These are phyloP conservation scores for Talaromyces albobiverticillius DNA, from an alignment of 2,329 filamentous ascomycete species.

Conservation along the genomic window DNA sequence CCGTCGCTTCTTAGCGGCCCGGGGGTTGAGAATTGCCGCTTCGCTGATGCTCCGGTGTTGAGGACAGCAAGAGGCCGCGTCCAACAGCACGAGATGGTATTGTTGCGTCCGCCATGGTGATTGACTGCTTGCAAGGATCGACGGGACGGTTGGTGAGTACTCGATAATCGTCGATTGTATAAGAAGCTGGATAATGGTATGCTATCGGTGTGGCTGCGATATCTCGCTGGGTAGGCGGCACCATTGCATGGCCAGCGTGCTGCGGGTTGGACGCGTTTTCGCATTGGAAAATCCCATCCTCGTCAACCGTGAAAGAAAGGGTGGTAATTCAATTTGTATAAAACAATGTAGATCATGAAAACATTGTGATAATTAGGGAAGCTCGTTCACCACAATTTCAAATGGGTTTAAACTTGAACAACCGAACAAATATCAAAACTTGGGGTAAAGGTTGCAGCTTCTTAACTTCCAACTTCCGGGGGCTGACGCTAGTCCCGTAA, in stretches of 20 bases:
- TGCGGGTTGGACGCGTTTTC: conserved; percentile 5
- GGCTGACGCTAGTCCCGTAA: conserved; percentile 2
- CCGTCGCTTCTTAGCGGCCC: neutral
- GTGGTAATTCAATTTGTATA: neutral
- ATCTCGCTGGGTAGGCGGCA: conserved; percentile 6
- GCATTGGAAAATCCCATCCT: conserved; percentile 14
- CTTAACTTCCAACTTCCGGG: no score
- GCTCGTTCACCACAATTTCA: neutral
- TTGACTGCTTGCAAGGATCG: neutral
- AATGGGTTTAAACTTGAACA: no score
- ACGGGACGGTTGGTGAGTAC: neutral
- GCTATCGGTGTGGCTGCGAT: conserved; percentile 2
- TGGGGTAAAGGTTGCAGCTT: no score
- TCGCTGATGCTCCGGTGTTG: neutral
- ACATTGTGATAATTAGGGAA: neutral
- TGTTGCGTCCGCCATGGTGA: neutral
- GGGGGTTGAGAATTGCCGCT: conserved; percentile 6
- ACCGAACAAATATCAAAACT: no score
- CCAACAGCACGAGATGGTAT: neutral
- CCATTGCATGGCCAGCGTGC: conserved; percentile 12
- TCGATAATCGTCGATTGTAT: neutral
- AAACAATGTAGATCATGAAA: neutral
- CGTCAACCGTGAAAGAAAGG: neutral
- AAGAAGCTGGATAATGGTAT: neutral
- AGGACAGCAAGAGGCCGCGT: neutral